Percentiles rank a stretch among this genome's conserved stretches.
Evolutionary conservation across 768 basidiomycete genomes (phyloP).

Genomic region (Boletus tomentosulus): DNA sequence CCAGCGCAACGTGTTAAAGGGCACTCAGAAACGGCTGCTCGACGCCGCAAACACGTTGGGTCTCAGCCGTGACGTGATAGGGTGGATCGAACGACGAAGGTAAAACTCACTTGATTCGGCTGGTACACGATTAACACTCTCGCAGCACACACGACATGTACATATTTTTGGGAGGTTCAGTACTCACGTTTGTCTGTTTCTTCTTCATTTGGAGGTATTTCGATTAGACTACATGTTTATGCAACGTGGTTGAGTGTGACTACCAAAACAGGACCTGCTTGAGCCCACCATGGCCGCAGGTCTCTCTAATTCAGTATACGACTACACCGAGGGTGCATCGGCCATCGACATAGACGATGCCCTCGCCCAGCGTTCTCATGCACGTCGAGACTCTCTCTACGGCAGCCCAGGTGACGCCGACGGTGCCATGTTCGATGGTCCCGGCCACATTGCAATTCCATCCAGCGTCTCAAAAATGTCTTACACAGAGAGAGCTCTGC

Average conservation of each 20-base stretch:
- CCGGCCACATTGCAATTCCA: constrained; percentile 58
- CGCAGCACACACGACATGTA: constrained; percentile 90
- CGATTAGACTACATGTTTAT: constrained; percentile 40
- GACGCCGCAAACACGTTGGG: constrained; percentile 94
- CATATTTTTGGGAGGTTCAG: constrained; percentile 81
- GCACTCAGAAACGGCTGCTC: constrained; percentile 82
- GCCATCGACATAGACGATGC: constrained; percentile 66
- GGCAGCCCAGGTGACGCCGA: constrained; percentile 49
- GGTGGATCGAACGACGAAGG: constrained; percentile 97
- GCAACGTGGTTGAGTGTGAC: background rate
- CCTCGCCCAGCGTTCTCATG: constrained; percentile 44
- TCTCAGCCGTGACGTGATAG: constrained; percentile 89
- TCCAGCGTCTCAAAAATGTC: constrained; percentile 82
- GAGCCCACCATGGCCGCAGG: constrained; percentile 8
- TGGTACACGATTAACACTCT: constrained; percentile 9
- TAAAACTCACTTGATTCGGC: constrained; percentile 26
- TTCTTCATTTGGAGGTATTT: constrained; percentile 90
- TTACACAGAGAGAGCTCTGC: constrained; percentile 40
- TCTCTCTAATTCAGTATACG: constrained; percentile 31
- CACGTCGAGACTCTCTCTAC: constrained; percentile 67
- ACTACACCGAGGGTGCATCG: constrained; percentile 88
- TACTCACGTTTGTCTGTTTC: constrained; percentile 91
- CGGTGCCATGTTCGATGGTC: constrained; percentile 75
- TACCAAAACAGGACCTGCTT: constrained; percentile 13
- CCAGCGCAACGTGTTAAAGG: constrained; percentile 91